These are phyloP conservation scores for Teratosphaeria pseudoeucalypti DNA, from an alignment of 2,329 filamentous ascomycete genomes.

Conservation along the genomic window DNA sequence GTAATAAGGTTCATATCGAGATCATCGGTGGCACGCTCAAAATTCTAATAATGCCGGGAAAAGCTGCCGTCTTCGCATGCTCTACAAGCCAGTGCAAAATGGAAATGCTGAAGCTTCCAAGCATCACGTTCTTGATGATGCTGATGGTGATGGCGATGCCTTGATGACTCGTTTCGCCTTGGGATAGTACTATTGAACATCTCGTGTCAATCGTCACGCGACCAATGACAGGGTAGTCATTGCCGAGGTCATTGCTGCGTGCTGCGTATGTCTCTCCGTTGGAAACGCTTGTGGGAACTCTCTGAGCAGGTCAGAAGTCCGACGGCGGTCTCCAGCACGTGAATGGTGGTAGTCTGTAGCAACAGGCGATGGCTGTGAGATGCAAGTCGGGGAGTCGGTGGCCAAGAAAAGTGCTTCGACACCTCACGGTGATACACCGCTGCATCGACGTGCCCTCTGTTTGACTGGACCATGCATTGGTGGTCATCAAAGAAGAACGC, in stretches of 20 bases:
- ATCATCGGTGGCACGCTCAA: not conserved
- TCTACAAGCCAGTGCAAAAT: not conserved
- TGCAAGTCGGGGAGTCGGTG: not conserved
- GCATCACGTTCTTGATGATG: not conserved
- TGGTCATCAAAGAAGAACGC: too few relatives aligned
- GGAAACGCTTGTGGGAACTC: too few relatives aligned
- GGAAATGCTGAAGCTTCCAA: not conserved
- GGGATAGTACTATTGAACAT: not conserved
- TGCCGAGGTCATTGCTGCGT: not conserved
- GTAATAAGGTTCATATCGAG: not conserved
- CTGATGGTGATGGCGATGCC: not conserved
- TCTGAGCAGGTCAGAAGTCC: not conserved
- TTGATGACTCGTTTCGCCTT: not conserved
- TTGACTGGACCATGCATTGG: not conserved
- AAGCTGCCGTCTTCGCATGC: not conserved
- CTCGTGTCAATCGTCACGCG: not conserved
- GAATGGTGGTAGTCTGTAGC: not conserved
- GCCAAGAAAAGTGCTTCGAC: not conserved
- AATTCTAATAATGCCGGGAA: not conserved
- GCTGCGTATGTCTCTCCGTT: not conserved
- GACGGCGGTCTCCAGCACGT: not conserved
- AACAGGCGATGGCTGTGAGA: not conserved
- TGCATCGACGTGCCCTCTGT: not conserved
- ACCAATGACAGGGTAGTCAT: not conserved
- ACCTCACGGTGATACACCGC: not conserved